Percentiles rank a stretch among this genome's conserved stretches.
These are phyloP conservation scores for Talaromyces verruculosus DNA, from an alignment of 2,329 filamentous ascomycete species.

Conservation along the genomic window DNA sequence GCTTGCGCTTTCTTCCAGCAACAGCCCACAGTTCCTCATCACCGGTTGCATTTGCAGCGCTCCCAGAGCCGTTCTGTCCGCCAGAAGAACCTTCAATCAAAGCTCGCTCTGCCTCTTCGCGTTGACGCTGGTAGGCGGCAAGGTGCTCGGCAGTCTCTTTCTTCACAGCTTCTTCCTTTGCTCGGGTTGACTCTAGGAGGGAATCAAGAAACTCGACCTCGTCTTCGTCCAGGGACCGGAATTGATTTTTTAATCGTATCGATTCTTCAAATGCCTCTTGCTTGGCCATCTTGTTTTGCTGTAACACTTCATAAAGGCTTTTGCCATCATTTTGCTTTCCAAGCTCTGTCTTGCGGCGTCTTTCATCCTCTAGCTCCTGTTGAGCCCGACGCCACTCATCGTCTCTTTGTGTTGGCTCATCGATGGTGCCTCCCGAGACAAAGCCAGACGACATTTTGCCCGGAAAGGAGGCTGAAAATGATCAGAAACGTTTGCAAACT, in stretches of 20 bases:
- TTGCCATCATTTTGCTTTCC: slow-evolving; percentile 56
- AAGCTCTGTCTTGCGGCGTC: slow-evolving; percentile 46
- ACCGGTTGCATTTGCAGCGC: slow-evolving; percentile 28
- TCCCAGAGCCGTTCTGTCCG: slow-evolving; percentile 24
- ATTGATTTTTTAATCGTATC: slow-evolving; percentile 52
- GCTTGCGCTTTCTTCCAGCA: slow-evolving; percentile 54
- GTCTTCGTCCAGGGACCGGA: slow-evolving; percentile 53
- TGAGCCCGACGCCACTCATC: slow-evolving; percentile 47
- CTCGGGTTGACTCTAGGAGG: slow-evolving; percentile 57
- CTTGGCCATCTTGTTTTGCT: slow-evolving; percentile 54
- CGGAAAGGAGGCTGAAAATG: neutral
- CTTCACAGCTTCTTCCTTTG: slow-evolving; percentile 57
- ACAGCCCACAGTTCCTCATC: slow-evolving; percentile 52
- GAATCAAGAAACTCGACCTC: slow-evolving; percentile 56
- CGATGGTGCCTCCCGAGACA: slow-evolving; percentile 45
- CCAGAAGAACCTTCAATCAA: slow-evolving; percentile 40
- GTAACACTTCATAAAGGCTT: slow-evolving; percentile 50
- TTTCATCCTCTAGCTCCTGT: slow-evolving; percentile 48
- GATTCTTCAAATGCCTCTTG: slow-evolving; percentile 55
- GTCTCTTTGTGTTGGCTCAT: slow-evolving; percentile 42
- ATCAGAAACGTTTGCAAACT: neutral
- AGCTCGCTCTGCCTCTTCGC: slow-evolving; percentile 59
- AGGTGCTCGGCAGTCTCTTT: slow-evolving; percentile 61
- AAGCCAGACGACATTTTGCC: slow-evolving; percentile 48
- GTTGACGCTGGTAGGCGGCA: slow-evolving; percentile 59